These are phyloP conservation scores for Naganishia kalamii DNA, from an alignment of 768 basidiomycete species.

Conservation along the genomic window DNA sequence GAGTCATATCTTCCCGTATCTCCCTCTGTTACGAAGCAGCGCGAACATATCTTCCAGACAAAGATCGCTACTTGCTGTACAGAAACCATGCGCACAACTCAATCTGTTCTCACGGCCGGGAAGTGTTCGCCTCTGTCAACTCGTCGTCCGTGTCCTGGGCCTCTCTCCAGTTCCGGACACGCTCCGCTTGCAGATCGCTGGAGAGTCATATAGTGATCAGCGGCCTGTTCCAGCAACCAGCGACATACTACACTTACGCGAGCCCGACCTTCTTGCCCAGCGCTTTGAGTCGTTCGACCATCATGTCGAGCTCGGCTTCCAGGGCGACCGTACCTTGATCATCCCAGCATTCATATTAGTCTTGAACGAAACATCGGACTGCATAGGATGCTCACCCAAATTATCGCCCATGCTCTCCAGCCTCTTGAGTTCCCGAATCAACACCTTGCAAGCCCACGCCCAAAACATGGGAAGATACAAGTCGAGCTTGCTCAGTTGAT, in stretches of 20 bases:
- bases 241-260: conserved; percentile 5
- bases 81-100: too few relatives aligned
- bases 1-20: too few relatives aligned
- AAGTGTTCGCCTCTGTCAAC: not conserved
- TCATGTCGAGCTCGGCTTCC: conserved; percentile 14
- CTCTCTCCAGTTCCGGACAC: conserved; percentile 8
- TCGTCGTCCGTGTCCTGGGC: not conserved
- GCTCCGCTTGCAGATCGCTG: conserved; percentile 13
- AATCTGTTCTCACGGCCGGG: not conserved
- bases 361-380: not conserved
- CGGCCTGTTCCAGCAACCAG: too few relatives aligned
- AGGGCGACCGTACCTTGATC: not conserved
- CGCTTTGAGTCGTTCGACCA: conserved; percentile 2
- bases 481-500: conserved; percentile 4
- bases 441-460: conserved; percentile 15
- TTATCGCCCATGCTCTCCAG: conserved; percentile 1
- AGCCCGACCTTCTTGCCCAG: conserved; percentile 15
- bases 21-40: too few relatives aligned
- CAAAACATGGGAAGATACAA: conserved; percentile 15
- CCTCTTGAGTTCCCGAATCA: conserved; percentile 19
- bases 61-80: too few relatives aligned
- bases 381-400: not conserved
- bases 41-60: too few relatives aligned
- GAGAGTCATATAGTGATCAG: not conserved
- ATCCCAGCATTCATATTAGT: too few relatives aligned